These are phyloP conservation scores for Zymoseptoria tritici DNA, from an alignment of 2,329 filamentous ascomycete genomes.

Conservation along the genomic window DNA sequence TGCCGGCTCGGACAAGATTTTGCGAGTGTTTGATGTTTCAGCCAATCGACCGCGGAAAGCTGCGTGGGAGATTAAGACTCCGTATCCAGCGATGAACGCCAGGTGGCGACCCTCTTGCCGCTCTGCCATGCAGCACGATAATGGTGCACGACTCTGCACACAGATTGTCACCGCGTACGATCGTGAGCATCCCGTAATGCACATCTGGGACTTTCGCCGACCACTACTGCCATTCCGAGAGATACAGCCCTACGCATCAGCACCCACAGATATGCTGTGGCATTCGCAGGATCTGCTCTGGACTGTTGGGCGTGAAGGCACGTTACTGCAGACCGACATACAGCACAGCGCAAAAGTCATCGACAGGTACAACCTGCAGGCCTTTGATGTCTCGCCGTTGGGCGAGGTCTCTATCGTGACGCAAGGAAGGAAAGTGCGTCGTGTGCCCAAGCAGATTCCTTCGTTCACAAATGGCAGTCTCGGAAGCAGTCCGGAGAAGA, in stretches of 20 bases:
- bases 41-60: slow-evolving; percentile 52
- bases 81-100: slow-evolving; percentile 55
- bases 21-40: slow-evolving; percentile 59
- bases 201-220: slow-evolving; percentile 58
- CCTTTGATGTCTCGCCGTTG: slow-evolving; percentile 50
- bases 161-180: slow-evolving; percentile 58
- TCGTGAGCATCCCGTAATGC: slow-evolving; percentile 52
- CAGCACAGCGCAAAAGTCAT: slow-evolving; percentile 53
- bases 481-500: slow-evolving; percentile 30
- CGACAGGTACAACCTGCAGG: slow-evolving; percentile 50
- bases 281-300: slow-evolving; percentile 57
- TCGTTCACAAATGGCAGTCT: slow-evolving; percentile 10
- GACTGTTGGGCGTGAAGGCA: slow-evolving; percentile 55
- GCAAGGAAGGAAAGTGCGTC: slow-evolving; percentile 43
- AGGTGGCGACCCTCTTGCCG: slow-evolving; percentile 56
- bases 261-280: slow-evolving; percentile 55
- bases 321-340: slow-evolving; percentile 56
- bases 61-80: slow-evolving; percentile 50
- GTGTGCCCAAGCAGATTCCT: slow-evolving; percentile 16
- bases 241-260: slow-evolving; percentile 48
- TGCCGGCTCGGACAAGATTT: slow-evolving; percentile 54
- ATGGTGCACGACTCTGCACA: slow-evolving; percentile 52
- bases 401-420: slow-evolving; percentile 50
- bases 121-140: slow-evolving; percentile 44
- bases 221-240: slow-evolving; percentile 56